Base-by-base conservation (phyloP, 306 rosid species). In the Trifolium pratense region DNA sequence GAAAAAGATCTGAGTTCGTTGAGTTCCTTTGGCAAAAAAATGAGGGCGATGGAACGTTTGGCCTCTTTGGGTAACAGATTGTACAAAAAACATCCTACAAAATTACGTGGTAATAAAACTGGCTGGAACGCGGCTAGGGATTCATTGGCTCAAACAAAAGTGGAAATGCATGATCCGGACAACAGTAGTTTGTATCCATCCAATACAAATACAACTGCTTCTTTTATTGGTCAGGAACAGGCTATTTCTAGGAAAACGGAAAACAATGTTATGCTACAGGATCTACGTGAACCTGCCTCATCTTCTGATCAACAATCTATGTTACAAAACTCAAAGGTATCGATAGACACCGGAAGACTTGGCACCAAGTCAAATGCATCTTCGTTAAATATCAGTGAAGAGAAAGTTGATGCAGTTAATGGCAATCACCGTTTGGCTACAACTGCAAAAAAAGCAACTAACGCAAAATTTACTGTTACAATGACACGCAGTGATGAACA, bases 381-480 rank as follows among this genome's bases (percentile, higher is more conserved):
- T 52, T 66, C 53, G 3, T 52, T 26, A 31, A 45, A 45, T 51
- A 60, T 55, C 45, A 21, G 15, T 66, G 39, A 78, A 76, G 77
- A 39, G 68, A 72, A 64, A 75, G 7, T 37, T 65, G 63, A 77
- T 69, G 65, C 37, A 77, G 75, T 81, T 74, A 68, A 71, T 61
- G 84, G 58, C 15, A 60, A 81, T 71, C 69, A 57, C 8, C 1
- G 66, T 68, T 81, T 42, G 73, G 59, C 78, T 69, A 36, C 83
- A 75, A 63, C 70, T 68, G 31, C 69, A 17, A 48, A 75, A 40
- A 63, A 45, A 21, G 51, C 58, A 37, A 34, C 75, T 59, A 37
- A n/a, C 6, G 75, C 70, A 66, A 75, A 76, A 71, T 26, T 9
- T 10, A 45, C 37, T 65, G 51, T 72, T 36, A 56, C 17, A 52